phyloP scores from a whole-genome alignment of 208 protist species.

The Leishmania mexicana region DNA sequence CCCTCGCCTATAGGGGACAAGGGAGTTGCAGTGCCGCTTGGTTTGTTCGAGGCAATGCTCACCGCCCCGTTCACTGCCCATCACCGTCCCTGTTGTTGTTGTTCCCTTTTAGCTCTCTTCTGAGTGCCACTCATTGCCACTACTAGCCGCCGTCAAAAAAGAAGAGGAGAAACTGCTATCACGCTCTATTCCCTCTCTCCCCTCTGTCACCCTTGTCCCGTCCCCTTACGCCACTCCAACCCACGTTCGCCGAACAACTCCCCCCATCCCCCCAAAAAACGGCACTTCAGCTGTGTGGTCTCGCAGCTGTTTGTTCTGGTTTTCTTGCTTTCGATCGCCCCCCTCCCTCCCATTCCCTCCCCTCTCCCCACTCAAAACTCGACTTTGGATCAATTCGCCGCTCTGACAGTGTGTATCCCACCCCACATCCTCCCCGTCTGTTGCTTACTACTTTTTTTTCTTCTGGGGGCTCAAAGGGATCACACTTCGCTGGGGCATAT shows the following conservation, averaged over 20 bases:
- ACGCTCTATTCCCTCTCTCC: not conserved
- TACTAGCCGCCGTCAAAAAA: not conserved
- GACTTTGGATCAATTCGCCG: not conserved
- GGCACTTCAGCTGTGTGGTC: not conserved
- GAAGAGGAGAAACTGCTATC: not conserved
- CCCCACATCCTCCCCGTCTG: not conserved
- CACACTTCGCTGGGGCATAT: not conserved
- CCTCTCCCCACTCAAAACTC: not conserved
- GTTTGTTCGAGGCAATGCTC: not conserved
- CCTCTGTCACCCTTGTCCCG: not conserved
- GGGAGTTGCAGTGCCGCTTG: not conserved
- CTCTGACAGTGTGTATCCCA: not conserved
- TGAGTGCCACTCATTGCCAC: not conserved
- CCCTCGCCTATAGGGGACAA: not conserved
- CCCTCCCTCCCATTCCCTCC: not conserved
- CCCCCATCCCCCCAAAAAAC: not conserved
- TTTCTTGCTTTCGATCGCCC: not conserved
- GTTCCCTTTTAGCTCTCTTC: not conserved
- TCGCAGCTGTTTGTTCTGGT: not conserved
- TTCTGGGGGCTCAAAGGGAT: not conserved
- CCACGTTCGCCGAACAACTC: not conserved
- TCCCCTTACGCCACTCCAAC: no score
- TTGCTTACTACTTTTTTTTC: not conserved
- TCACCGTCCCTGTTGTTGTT: not conserved
- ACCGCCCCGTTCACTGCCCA: not conserved